Evolutionary conservation across 345 rosid genomes (phyloP).

Genomic region (Heritiera littoralis): DNA sequence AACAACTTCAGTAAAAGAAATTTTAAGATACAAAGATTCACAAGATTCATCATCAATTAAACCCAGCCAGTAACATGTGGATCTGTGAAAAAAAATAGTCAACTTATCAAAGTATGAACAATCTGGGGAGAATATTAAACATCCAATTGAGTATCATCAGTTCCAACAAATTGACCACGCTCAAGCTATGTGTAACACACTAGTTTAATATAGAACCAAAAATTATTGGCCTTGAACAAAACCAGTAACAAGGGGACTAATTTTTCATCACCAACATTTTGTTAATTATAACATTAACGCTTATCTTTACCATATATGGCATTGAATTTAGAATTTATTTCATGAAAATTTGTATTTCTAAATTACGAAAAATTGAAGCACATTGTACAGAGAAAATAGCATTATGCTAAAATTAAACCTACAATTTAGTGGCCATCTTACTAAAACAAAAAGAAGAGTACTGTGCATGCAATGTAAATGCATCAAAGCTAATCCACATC

Average conservation of each 20-base stretch:
- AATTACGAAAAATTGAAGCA: background rate
- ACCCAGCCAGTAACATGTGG: background rate
- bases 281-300: background rate
- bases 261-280: background rate
- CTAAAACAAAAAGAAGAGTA: background rate
- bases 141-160: background rate
- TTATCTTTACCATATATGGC: background rate
- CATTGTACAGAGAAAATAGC: background rate
- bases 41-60: background rate
- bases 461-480: background rate
- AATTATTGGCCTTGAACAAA: background rate
- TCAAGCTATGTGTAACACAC: background rate
- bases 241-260: background rate
- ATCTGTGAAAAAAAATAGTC: background rate
- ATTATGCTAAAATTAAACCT: background rate
- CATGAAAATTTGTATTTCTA: background rate
- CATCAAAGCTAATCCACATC: background rate
- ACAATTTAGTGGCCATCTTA: background rate
- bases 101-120: background rate
- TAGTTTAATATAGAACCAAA: background rate
- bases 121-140: background rate
- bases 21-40: background rate
- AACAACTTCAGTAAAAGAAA: background rate
- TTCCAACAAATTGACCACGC: slow-evolving; percentile 3
- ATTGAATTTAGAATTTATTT: background rate